These are phyloP conservation scores for Hygrophorus russula DNA, from an alignment of 768 basidiomycete species.

Conservation along the genomic window DNA sequence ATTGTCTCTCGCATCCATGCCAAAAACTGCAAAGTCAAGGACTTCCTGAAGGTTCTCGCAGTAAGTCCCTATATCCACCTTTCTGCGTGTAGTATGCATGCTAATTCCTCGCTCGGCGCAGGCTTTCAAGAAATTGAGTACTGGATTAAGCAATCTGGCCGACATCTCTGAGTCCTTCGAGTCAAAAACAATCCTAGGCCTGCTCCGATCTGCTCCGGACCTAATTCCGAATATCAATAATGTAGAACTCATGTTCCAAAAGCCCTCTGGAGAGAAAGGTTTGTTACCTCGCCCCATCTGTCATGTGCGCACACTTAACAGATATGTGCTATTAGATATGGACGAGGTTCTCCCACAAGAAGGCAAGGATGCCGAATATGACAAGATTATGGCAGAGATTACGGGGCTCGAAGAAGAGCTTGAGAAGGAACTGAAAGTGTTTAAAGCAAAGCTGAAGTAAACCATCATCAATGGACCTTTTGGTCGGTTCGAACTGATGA, in stretches of 20 bases:
- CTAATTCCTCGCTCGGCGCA: constrained; percentile 16
- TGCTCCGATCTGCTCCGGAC: constrained; percentile 78
- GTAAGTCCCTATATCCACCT: constrained; percentile 26
- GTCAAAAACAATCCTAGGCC: constrained; percentile 61
- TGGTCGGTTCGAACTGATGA: constrained; percentile 1
- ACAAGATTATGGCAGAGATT: constrained; percentile 66
- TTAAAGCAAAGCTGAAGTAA: constrained; percentile 62
- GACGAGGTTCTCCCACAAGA: constrained; percentile 68
- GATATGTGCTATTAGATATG: constrained; percentile 26
- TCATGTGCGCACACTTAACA: background rate
- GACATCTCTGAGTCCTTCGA: constrained; percentile 63
- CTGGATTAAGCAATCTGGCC: constrained; percentile 51
- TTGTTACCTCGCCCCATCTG: constrained; percentile 5
- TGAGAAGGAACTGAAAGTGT: constrained; percentile 51
- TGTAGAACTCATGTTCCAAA: constrained; percentile 60
- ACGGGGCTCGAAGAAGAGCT: constrained; percentile 57
- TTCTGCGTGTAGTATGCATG: background rate
- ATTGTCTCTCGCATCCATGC: constrained; percentile 94
- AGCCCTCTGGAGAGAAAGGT: constrained; percentile 48
- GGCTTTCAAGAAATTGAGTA: constrained; percentile 68
- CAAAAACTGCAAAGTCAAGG: constrained; percentile 75
- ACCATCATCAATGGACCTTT: constrained; percentile 5
- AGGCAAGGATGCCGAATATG: constrained; percentile 84
- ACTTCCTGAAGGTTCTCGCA: constrained; percentile 75
- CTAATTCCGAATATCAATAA: constrained; percentile 59